A percentile compares a stretch with the other conserved stretches of the same genome.
These are phyloP conservation scores for Yarrowia hollandica DNA, from an alignment of 805 yeast genomes.

Conservation along the genomic window DNA sequence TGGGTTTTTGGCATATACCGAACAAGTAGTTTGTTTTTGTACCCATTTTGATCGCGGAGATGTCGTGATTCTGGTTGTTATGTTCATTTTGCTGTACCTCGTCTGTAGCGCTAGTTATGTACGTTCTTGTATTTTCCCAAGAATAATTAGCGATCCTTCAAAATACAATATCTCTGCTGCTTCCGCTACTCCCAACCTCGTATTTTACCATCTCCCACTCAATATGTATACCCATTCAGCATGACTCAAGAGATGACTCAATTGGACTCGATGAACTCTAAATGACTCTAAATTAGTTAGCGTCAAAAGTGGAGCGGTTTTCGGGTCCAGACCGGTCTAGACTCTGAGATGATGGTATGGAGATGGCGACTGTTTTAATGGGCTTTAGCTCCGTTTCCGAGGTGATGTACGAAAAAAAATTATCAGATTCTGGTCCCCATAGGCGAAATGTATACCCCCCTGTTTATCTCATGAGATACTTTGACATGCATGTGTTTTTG, in stretches of 20 bases:
- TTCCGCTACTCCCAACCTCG: background rate
- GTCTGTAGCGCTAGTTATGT: background rate
- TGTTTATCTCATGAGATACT: no score
- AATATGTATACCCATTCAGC: background rate
- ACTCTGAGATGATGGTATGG: background rate
- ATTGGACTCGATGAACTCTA: background rate
- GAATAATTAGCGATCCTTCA: background rate
- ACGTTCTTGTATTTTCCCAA: no score
- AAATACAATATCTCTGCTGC: no score
- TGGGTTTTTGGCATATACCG: no score
- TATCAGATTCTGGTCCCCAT: no score
- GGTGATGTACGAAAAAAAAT: no score
- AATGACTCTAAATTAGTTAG: background rate
- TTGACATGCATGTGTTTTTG: no score
- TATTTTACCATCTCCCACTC: no score
- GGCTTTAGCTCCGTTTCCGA: background rate
- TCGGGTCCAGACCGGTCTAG: constrained; percentile 14
- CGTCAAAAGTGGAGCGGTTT: background rate
- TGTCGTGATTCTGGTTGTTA: background rate
- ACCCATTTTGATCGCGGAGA: background rate
- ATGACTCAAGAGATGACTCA: constrained; percentile 14
- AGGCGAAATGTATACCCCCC: no score
- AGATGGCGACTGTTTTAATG: no score
- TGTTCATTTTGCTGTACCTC: background rate
- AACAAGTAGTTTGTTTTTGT: background rate